These are phyloP conservation scores for Aurinia saxatilis DNA, from an alignment of 345 rosid genomes.

Conservation along the genomic window DNA sequence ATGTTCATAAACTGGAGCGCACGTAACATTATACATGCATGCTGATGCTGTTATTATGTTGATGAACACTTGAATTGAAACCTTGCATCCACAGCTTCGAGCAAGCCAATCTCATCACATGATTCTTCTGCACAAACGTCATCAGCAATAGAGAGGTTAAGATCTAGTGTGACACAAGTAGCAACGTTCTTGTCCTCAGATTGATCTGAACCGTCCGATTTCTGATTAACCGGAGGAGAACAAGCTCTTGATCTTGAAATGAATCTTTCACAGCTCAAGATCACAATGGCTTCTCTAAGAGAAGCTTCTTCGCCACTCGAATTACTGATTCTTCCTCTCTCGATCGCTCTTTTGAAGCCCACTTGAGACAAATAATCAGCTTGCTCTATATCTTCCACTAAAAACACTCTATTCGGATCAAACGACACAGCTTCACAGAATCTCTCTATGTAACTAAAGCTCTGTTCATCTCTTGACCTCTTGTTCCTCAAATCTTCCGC, in stretches of 20 bases:
- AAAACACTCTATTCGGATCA: conserved; percentile 70
- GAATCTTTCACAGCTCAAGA: conserved; percentile 71
- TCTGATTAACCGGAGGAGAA: conserved; percentile 43
- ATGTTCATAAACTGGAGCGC: not conserved
- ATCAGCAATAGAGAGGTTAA: conserved; percentile 60
- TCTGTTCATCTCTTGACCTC: conserved; percentile 55
- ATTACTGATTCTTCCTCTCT: conserved; percentile 48
- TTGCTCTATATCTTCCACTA: conserved; percentile 70
- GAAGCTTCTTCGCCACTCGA: conserved; percentile 42
- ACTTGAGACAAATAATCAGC: conserved; percentile 55
- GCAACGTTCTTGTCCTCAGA: conserved; percentile 25
- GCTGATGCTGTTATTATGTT: conserved; percentile 11
- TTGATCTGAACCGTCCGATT: conserved; percentile 30
- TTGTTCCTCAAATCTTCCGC: conserved; percentile 54
- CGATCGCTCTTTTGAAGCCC: conserved; percentile 67
- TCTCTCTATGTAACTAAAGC: conserved; percentile 51
- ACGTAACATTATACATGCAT: conserved; percentile 14
- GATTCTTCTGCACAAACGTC: conserved; percentile 35
- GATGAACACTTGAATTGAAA: conserved; percentile 40
- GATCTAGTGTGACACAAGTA: conserved; percentile 53
- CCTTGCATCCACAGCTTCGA: conserved; percentile 61
- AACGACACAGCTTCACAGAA: conserved; percentile 52
- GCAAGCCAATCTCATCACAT: conserved; percentile 56
- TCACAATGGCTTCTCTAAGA: conserved; percentile 58
- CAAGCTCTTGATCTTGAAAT: conserved; percentile 68